Percentiles rank a stretch among this genome's conserved stretches.
These are phyloP conservation scores for Millerozyma miso DNA, from an alignment of 805 yeast species.

Conservation along the genomic window DNA sequence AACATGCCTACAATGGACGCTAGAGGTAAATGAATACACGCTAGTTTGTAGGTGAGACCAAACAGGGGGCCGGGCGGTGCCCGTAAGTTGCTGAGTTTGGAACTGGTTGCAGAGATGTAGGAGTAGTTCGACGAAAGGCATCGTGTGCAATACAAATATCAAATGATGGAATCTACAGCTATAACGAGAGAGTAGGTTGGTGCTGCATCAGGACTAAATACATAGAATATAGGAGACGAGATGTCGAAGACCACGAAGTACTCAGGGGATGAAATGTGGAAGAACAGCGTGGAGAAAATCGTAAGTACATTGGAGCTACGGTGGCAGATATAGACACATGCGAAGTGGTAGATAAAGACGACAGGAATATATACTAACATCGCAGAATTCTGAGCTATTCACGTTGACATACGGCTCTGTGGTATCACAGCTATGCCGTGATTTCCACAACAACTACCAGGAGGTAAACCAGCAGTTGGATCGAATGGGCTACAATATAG, in stretches of 20 bases:
- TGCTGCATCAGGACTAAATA: background rate
- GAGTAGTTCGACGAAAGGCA: too few relatives aligned
- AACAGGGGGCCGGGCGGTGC: too few relatives aligned
- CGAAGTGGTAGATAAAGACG: background rate
- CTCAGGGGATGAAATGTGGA: conserved; percentile 90
- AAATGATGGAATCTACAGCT: background rate
- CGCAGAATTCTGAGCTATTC: conserved; percentile 81
- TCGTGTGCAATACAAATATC: background rate
- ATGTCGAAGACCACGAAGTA: conserved; percentile 23
- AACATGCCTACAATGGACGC: too few relatives aligned
- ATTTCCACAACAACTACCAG: conserved; percentile 66
- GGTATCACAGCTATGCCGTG: conserved; percentile 86
- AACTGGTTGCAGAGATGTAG: too few relatives aligned
- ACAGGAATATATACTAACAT: conserved; percentile 14
- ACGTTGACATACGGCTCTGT: conserved; percentile 94
- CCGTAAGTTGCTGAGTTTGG: too few relatives aligned
- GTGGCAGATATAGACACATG: too few relatives aligned
- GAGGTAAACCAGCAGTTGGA: conserved; percentile 83
- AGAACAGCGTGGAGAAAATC: conserved; percentile 78
- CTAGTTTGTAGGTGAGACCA: too few relatives aligned
- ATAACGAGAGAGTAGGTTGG: background rate
- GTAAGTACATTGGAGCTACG: conserved; percentile 45
- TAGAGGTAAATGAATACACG: too few relatives aligned
- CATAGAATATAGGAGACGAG: background rate
- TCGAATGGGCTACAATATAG: conserved; percentile 94